Evolutionary conservation across 1,284 basidiomycete genomes (phyloP), one percentile per base, ranked within the genome.

Genomic region (Porogramme epimiltina): DNA sequence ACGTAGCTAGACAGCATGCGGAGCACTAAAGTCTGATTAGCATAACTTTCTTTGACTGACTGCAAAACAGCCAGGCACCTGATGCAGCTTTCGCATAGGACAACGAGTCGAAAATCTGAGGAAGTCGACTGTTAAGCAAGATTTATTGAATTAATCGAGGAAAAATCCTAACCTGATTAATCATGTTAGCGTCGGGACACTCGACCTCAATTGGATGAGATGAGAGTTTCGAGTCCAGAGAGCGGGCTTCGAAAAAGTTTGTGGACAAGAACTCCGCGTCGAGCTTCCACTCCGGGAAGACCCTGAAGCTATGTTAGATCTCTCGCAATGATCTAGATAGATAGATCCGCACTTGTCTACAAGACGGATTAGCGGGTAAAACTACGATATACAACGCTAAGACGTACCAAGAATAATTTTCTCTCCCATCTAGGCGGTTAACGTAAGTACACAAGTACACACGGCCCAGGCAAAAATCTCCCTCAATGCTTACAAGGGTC

Each of bases 151-250:
- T 53, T 34, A 44, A 13, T 20, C 10, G 13, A 39, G 6, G 19
- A 28, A 11, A 19, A 22, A 31, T 20, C 26, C 63, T 25, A 46
- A 82, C 84, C 76, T 93, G 89, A 67, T 89, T 89, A 62, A 95
- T 90, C 67, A 90, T 83, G 65, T 91, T 88, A 13, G 91, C 89
- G 66, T 95, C 91, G 0, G 91, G 91, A 64, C 90, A 93, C 9
- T 89, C 88, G 19, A 98, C 93, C 71, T 99, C 94, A 64, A 99
- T 93, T 1, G 95, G 91, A 70, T 99, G 96, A 26, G 93, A 95
- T 15, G 94, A 96, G 15, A 91, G 76, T 69, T 95, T 93, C 10
- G 91, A 84, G 66, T 99, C 96, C 49, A 98, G 81, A 33, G 77
- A 74, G 28, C 97, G 79, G 13, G 95, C 94, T 25, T 73, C 69